phyloP scores from a whole-genome alignment of 192 early-diverging fungal species.

The Coemansia sp. region DNA sequence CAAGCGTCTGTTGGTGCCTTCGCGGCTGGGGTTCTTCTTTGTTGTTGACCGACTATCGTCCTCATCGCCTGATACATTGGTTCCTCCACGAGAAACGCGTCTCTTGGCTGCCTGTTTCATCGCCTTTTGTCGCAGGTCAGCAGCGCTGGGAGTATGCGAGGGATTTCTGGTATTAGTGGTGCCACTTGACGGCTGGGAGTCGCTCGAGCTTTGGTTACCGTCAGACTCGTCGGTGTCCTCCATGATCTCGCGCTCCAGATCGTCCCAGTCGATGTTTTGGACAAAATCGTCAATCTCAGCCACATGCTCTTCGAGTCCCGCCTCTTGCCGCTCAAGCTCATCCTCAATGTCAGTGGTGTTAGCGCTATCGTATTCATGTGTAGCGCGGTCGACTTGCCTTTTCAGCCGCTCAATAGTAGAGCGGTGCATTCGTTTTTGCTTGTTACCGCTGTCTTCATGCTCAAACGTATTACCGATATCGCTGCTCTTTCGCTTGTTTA shows the following conservation, averaged over 20 bases:
- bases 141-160: constrained; percentile 13
- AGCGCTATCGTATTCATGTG: constrained; percentile 46
- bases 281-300: constrained; percentile 58
- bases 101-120: constrained; percentile 27
- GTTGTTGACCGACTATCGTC: constrained; percentile 1
- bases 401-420: constrained; percentile 24
- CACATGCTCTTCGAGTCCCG: constrained; percentile 52
- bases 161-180: constrained; percentile 3
- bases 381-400: constrained; percentile 18
- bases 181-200: constrained; percentile 8
- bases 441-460: constrained; percentile 4
- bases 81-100: constrained; percentile 13
- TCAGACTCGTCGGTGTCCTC: constrained; percentile 53
- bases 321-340: constrained; percentile 55
- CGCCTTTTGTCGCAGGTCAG: constrained; percentile 23
- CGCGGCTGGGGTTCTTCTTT: neutral
- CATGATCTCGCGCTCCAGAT: constrained; percentile 58
- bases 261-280: constrained; percentile 57
- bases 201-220: constrained; percentile 3
- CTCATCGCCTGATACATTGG: neutral
- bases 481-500: constrained; percentile 12
- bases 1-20: constrained; percentile 5
- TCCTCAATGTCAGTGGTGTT: constrained; percentile 54
- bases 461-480: constrained; percentile 5
- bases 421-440: constrained; percentile 9